Evolutionary conservation across 108 stramenopile genomes (phyloP).

Genomic region (Mediolabrus comicus): DNA sequence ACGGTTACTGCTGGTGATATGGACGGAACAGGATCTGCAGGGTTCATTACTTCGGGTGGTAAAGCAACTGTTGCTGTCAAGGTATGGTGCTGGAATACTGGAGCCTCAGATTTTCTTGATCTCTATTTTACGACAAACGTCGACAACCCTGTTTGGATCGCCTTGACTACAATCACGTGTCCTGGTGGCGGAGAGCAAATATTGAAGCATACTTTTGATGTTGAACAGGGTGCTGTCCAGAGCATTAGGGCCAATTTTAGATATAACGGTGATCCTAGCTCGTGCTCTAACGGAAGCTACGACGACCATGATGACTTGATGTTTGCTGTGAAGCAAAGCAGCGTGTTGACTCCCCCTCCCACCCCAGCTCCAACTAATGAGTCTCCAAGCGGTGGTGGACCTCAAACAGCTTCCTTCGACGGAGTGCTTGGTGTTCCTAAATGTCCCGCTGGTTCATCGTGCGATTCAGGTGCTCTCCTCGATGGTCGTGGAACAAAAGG

Average conservation of each 20-base stretch:
- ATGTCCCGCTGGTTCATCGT: background rate
- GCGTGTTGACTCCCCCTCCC: background rate
- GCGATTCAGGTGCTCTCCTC: background rate
- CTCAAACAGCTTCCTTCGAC: background rate
- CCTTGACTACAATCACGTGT: constrained; percentile 3
- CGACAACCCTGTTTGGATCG: background rate
- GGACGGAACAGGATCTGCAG: too few species aligned
- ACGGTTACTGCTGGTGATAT: constrained; percentile 1
- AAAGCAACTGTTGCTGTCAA: constrained; percentile 12
- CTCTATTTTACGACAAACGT: constrained; percentile 7
- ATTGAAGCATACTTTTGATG: background rate
- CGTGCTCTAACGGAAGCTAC: background rate
- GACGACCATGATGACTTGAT: constrained; percentile 23
- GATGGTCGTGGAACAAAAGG: background rate
- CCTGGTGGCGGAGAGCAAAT: constrained; percentile 8
- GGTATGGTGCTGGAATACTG: background rate
- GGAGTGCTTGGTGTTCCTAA: background rate
- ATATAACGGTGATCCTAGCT: background rate
- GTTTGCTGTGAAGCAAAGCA: background rate
- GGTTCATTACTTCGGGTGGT: constrained; percentile 4
- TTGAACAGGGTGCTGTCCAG: constrained; percentile 4
- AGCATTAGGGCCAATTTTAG: too few species aligned
- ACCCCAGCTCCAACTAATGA: background rate
- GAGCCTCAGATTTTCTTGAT: constrained; percentile 7
- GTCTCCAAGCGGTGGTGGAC: background rate